Percentiles rank a stretch among this genome's conserved stretches.
phyloP scores from a whole-genome alignment of 805 yeast species.

The Starmerella cellae region DNA sequence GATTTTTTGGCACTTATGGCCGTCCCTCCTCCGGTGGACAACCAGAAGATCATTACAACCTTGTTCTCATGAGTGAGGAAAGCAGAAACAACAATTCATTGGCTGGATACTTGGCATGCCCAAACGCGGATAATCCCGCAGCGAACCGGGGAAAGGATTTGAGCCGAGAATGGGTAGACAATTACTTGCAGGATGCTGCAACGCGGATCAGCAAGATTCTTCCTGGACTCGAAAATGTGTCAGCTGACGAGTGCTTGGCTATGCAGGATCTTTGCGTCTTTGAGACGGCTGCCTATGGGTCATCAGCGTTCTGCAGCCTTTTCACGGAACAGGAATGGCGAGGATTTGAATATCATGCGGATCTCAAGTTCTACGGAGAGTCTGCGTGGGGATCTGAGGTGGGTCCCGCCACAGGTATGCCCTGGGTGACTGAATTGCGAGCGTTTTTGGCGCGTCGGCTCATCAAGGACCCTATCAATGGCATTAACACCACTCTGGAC shows the following conservation, averaged over 20 bases:
- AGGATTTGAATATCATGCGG: constrained; percentile 46
- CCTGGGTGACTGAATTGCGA: constrained; percentile 34
- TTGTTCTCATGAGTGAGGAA: constrained; percentile 27
- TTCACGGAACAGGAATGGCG: constrained; percentile 59
- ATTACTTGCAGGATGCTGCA: constrained; percentile 41
- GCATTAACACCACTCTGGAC: constrained; percentile 36
- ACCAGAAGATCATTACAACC: constrained; percentile 25
- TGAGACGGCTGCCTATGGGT: constrained; percentile 58
- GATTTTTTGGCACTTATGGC: constrained; percentile 31
- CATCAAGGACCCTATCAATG: constrained; percentile 35
- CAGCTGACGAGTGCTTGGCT: constrained; percentile 38
- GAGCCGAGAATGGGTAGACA: constrained; percentile 28
- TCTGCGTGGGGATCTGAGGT: constrained; percentile 45
- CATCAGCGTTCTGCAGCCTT: constrained; percentile 51
- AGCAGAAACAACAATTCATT: constrained; percentile 28
- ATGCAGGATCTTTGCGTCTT: constrained; percentile 58
- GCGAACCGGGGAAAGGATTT: constrained; percentile 22
- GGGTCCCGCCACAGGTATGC: constrained; percentile 48
- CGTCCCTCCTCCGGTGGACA: constrained; percentile 24
- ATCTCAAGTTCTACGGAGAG: constrained; percentile 45
- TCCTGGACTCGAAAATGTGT: constrained; percentile 39
- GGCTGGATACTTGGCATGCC: constrained; percentile 30
- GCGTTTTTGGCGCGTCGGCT: constrained; percentile 38
- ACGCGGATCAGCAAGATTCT: constrained; percentile 44
- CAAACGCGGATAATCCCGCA: constrained; percentile 24